These are phyloP conservation scores for Chaetomium globosum DNA, from an alignment of 2,329 filamentous ascomycete genomes.

Conservation along the genomic window DNA sequence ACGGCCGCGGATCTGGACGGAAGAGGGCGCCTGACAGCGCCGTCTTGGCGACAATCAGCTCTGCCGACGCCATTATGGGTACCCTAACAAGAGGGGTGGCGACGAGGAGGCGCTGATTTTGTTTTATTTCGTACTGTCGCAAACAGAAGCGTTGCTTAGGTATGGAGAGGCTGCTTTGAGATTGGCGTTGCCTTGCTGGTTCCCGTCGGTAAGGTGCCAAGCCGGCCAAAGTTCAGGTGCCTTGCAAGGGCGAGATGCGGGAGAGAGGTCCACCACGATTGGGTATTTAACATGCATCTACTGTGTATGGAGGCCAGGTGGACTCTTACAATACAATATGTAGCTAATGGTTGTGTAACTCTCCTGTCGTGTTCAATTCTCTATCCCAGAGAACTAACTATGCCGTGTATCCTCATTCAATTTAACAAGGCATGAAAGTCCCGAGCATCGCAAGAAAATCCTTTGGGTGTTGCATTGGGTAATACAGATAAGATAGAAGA, in stretches of 20 bases:
- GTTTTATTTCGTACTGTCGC: neutral
- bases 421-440: neutral
- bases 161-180: neutral
- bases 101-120: neutral
- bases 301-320: neutral
- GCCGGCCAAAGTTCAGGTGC: constrained; percentile 5
- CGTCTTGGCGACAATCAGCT: constrained; percentile 77
- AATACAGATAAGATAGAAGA: neutral
- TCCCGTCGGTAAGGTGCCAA: constrained; percentile 1
- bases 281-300: neutral
- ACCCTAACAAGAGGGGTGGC: constrained; percentile 16
- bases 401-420: neutral
- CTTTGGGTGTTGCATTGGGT: neutral
- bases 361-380: neutral
- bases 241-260: constrained; percentile 6
- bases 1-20: constrained; percentile 70
- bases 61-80: constrained; percentile 62
- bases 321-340: neutral
- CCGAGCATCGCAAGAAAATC: neutral
- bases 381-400: neutral
- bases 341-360: neutral
- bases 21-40: constrained; percentile 74
- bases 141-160: neutral
- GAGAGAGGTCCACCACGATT: constrained; percentile 2
- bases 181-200: neutral